A percentile compares a stretch with the other conserved stretches of the same genome.
These are phyloP conservation scores for Paraglomus brasilianum DNA, from an alignment of 192 early-diverging fungal genomes.

Conservation along the genomic window DNA sequence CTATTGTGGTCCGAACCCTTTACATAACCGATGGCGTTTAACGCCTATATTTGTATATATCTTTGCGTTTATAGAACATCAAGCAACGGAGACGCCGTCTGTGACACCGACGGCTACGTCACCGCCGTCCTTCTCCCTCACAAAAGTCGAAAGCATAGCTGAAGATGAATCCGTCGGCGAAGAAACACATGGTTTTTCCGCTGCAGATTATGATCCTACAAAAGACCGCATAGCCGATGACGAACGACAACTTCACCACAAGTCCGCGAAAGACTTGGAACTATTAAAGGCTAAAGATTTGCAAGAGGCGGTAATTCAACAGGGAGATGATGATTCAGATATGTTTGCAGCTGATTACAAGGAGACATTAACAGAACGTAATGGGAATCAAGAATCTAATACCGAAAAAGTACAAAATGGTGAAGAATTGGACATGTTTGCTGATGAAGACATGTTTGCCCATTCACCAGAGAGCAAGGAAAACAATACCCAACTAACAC, in stretches of 20 bases:
- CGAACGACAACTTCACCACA: slow-evolving; percentile 52
- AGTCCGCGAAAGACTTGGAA: slow-evolving; percentile 46
- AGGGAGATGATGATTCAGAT: slow-evolving; percentile 45
- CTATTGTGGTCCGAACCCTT: background rate
- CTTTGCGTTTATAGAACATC: slow-evolving; percentile 38
- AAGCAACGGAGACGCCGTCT: slow-evolving; percentile 29
- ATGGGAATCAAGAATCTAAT: slow-evolving; percentile 23
- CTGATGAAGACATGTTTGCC: slow-evolving; percentile 76
- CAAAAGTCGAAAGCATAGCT: slow-evolving; percentile 33
- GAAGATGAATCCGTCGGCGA: slow-evolving; percentile 34
- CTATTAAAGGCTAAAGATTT: slow-evolving; percentile 47
- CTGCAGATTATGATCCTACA: slow-evolving; percentile 81
- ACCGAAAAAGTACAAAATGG: slow-evolving; percentile 28
- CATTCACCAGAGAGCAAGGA: slow-evolving; percentile 35
- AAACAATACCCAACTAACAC: background rate
- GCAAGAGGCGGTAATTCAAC: slow-evolving; percentile 43
- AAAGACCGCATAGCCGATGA: slow-evolving; percentile 71
- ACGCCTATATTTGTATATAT: slow-evolving; percentile 16
- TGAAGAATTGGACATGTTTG: slow-evolving; percentile 71
- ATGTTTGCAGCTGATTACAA: slow-evolving; percentile 72
- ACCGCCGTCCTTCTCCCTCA: slow-evolving; percentile 33
- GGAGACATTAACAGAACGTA: slow-evolving; percentile 39
- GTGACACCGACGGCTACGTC: slow-evolving; percentile 32
- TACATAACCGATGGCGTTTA: slow-evolving; percentile 22
- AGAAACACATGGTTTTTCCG: slow-evolving; percentile 44